A percentile compares a stretch with the other conserved stretches of the same genome.
Conservation (phyloP, 2,329 filamentous ascomycete species). For the Lasiodiplodia hormozganensis region DNA sequence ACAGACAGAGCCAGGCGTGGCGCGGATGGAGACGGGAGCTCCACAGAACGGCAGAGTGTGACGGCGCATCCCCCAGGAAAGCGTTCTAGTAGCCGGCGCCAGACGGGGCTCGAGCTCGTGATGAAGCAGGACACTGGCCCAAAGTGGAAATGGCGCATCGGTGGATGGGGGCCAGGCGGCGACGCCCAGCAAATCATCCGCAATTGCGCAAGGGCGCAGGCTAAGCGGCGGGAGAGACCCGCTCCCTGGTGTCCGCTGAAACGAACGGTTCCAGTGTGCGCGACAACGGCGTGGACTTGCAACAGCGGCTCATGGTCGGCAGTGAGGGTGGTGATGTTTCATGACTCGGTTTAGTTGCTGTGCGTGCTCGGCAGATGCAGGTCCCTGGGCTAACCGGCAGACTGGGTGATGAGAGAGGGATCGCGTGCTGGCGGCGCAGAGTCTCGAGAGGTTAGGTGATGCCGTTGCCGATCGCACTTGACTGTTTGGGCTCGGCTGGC, state of each 20-base stretch:
- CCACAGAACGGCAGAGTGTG: constrained; percentile 7
- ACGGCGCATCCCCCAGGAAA: constrained; percentile 13
- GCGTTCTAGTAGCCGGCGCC: not conserved
- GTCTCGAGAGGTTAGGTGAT: constrained; percentile 4
- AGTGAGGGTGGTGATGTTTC: not conserved
- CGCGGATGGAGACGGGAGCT: constrained; percentile 1
- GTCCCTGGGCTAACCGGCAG: constrained; percentile 2
- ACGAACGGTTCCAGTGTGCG: not conserved
- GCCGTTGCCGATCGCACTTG: constrained; percentile 4
- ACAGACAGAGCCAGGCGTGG: constrained; percentile 11
- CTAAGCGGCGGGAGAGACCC: not conserved
- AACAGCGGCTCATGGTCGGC: not conserved
- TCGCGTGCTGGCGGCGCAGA: constrained; percentile 3
- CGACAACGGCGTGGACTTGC: too few relatives aligned
- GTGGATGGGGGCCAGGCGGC: constrained; percentile 8
- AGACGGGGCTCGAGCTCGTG: constrained; percentile 4
- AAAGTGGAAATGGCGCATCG: not conserved
- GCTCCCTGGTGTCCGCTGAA: not conserved
- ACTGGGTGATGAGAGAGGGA: not conserved
- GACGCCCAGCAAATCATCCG: constrained; percentile 12
- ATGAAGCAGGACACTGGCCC: constrained; percentile 5
- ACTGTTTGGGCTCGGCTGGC: not conserved
- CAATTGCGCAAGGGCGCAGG: not conserved
- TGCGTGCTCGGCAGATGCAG: not conserved
- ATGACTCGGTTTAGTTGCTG: not conserved